Conservation (phyloP, 2,329 filamentous ascomycete species). For the Moelleriella libera region DNA sequence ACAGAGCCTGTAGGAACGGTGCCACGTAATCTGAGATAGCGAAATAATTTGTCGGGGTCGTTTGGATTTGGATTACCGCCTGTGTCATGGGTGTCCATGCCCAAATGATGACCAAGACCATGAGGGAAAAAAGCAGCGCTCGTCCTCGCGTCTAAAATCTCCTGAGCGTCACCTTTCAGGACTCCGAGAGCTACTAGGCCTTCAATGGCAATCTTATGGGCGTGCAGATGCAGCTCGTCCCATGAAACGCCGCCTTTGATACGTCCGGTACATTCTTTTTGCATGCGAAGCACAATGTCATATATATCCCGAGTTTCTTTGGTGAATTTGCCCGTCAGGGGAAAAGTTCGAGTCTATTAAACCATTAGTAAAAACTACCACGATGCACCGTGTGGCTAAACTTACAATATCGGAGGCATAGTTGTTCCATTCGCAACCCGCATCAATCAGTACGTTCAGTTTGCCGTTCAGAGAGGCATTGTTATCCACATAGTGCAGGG, state of each 20-base stretch:
- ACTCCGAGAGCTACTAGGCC: conserved; percentile 67
- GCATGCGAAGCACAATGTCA: conserved; percentile 76
- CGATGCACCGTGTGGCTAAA: not conserved
- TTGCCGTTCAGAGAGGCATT: conserved; percentile 55
- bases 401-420: conserved; percentile 55
- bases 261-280: conserved; percentile 58
- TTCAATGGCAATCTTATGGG: conserved; percentile 69
- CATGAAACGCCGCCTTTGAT: conserved; percentile 64
- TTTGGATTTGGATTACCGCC: conserved; percentile 64
- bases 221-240: conserved; percentile 69
- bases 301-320: conserved; percentile 62
- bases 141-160: conserved; percentile 65
- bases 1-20: conserved; percentile 65
- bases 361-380: not conserved
- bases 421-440: conserved; percentile 61
- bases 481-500: conserved; percentile 79
- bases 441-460: conserved; percentile 72
- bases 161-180: conserved; percentile 50
- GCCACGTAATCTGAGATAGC: conserved; percentile 70
- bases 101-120: conserved; percentile 79
- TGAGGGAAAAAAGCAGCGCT: conserved; percentile 87
- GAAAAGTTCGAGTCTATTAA: conserved; percentile 67
- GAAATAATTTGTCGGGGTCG: conserved; percentile 74
- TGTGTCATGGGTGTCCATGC: conserved; percentile 85
- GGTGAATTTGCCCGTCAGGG: conserved; percentile 58